Base-by-base conservation (phyloP, 129 eudicot species). In the Arctium minus region DNA sequence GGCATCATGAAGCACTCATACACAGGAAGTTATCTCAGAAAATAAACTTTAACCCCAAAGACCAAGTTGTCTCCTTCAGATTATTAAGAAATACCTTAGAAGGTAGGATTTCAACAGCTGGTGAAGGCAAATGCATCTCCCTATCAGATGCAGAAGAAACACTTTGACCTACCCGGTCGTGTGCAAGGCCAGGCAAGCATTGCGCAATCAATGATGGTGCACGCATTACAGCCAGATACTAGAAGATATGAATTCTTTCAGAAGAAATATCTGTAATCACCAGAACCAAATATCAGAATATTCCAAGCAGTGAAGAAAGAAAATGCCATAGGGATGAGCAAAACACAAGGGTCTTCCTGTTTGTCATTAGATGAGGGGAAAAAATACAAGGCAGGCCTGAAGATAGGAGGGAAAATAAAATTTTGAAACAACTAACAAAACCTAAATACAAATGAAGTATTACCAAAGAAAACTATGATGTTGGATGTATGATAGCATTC, bases 71-170 rank as follows among this genome's bases (percentile, higher is more conserved):
- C 33, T 65, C 36, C 78, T 79, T 62, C 76, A 12, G 75, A 68
- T 60, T 13, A 22, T 22, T 8, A 77, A 17, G 29, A 36, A 69
- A 72, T 79, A 90, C 97, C 94, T 89, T 90, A 36, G 97, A 92
- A 7, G 97, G 97, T 31, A 92, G 60, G 79, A 92, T 90, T 86
- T 92, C 97, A n/a, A 92, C 97, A 74, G 97, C 97, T 0, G 94
- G 97, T 13, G 92, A 83, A 75, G 90, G 86, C 64, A 90, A 82
- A 87, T 88, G 88, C 67, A 77, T 83, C 82, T 90, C 97, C 85
- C 85, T 92, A n/a, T 92, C 97, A 22, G 89, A 90, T 39, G 90
- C 68, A 31, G 82, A 30, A 2, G 91, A 83, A 22, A 90, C 29
- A 80, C 87, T 85, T 39, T 82, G 94, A 77, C 88, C 79, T 33